Base-by-base conservation (phyloP, 225 moss, liverwort and hornwort genomes). In the Bryum argenteum region DNA sequence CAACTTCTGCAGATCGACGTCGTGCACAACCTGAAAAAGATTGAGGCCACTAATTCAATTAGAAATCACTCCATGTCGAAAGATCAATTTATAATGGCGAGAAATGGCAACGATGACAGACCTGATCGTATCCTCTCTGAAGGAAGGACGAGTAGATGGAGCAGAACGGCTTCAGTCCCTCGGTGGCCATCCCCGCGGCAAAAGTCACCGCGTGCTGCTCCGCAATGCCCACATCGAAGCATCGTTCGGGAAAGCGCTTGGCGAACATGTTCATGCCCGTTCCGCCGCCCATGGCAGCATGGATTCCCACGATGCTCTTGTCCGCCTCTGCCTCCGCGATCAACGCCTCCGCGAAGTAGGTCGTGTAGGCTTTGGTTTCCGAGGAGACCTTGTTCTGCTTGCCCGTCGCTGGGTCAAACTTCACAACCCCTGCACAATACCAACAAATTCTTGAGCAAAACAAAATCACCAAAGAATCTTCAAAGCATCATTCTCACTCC, bases 251-350 rank as follows among this genome's bases (percentile, higher is more conserved):
- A 23, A 83, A 86, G 45, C 80, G 75, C 69, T 86, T 83, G 6
- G 80, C 86, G 58, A 86, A 86, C 83, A 86, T 83, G 65, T 86
- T 86, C 86, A 86, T 86, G 65, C 86, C 83, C 2, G 86, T 86
- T 10, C 86, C 86, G 1, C 86, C 86, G 21, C 83, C 86, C 86
- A 86, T 86, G 33, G 86, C 83, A 17, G 86, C 83, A 47, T 86
- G 86, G 8, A 86, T 86, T 70, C 86, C 86, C 57, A 86, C 21
- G 2, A 86, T 69, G 21, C 11, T 69, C 75, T 80, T 86, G 78
- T 86, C 83, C 9, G 2, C 72, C 48, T 86, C 86, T 40, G 83
- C 86, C 70, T 86, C 83, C 0, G 83, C 83, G 16, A 86, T 86
- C 75, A 86, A 72, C 1, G 86, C 86, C 80, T 86, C 86, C 0